A percentile compares a stretch with the other conserved stretches of the same genome.
Evolutionary conservation across 2,329 filamentous ascomycete genomes (phyloP).

Genomic region (Zasmidium citrigriseum): DNA sequence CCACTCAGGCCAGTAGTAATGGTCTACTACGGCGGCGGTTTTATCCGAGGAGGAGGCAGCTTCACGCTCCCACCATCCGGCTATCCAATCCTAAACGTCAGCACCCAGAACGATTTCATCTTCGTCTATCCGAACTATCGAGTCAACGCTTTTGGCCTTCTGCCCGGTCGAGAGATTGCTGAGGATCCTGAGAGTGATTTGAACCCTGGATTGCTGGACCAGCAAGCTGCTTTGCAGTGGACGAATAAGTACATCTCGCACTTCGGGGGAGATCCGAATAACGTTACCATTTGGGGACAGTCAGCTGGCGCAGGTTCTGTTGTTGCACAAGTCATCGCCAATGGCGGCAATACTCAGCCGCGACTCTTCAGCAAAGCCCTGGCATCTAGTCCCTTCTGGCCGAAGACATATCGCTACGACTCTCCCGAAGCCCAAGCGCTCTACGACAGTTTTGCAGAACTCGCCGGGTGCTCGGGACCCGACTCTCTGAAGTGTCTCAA

Average conservation of each 20-base stretch:
- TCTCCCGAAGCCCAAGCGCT: slow-evolving; percentile 53
- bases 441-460: slow-evolving; percentile 49
- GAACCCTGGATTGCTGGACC: slow-evolving; percentile 49
- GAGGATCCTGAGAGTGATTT: slow-evolving; percentile 38
- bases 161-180: slow-evolving; percentile 42
- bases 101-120: slow-evolving; percentile 52
- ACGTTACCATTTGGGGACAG: slow-evolving; percentile 28
- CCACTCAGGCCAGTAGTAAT: slow-evolving; percentile 59
- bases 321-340: slow-evolving; percentile 54
- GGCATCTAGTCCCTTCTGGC: slow-evolving; percentile 59
- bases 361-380: slow-evolving; percentile 54
- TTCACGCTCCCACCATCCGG: slow-evolving; percentile 58
- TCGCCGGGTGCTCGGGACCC: slow-evolving; percentile 50
- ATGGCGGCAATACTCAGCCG: slow-evolving; percentile 48
- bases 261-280: slow-evolving; percentile 37
- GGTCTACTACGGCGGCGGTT: slow-evolving; percentile 63
- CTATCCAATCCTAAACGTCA: slow-evolving; percentile 61
- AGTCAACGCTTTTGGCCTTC: slow-evolving; percentile 49
- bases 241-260: slow-evolving; percentile 47
- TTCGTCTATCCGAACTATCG: slow-evolving; percentile 54
- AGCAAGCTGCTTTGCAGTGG: slow-evolving; percentile 54
- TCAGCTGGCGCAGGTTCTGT: slow-evolving; percentile 46
- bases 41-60: slow-evolving; percentile 58
- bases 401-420: slow-evolving; percentile 58
- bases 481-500: slow-evolving; percentile 60